Conservation (phyloP, 1,139 yeast genomes). For the Geotrichum carabidarum region DNA sequence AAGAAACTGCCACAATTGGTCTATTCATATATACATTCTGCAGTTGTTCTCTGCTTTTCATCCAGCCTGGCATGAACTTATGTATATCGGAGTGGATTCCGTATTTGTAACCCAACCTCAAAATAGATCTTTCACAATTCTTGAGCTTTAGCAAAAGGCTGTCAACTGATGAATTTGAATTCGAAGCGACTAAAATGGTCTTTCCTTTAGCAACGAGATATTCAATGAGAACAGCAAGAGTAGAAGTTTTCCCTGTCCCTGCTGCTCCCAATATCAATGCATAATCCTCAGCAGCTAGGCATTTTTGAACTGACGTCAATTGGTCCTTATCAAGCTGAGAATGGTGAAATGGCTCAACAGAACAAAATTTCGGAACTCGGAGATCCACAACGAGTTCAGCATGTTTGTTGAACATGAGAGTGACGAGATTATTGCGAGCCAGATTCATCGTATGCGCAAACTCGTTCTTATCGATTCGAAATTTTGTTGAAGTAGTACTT, state of each 20-base stretch:
- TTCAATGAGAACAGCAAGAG: conserved; percentile 69
- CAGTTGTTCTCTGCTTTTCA: conserved; percentile 34
- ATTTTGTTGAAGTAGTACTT: conserved; percentile 31
- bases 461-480: conserved; percentile 76
- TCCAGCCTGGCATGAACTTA: conserved; percentile 42
- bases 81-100: conserved; percentile 60
- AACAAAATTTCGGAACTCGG: conserved; percentile 43
- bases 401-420: conserved; percentile 58
- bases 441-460: conserved; percentile 67
- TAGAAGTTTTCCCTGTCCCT: conserved; percentile 96
- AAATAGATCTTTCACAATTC: conserved; percentile 45
- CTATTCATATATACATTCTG: conserved; percentile 55
- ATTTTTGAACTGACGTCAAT: conserved; percentile 57
- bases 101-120: conserved; percentile 38
- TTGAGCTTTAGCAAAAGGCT: conserved; percentile 72
- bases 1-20: conserved; percentile 81
- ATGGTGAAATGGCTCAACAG: not conserved
- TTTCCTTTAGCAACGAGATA: conserved; percentile 56
- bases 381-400: conserved; percentile 52
- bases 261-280: conserved; percentile 92
- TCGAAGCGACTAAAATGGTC: conserved; percentile 69
- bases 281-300: conserved; percentile 64
- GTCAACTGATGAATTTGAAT: conserved; percentile 95
- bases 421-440: conserved; percentile 70
- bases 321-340: conserved; percentile 63